phyloP scores from a whole-genome alignment of 768 basidiomycete species.

The Hebeloma cylindrosporum region DNA sequence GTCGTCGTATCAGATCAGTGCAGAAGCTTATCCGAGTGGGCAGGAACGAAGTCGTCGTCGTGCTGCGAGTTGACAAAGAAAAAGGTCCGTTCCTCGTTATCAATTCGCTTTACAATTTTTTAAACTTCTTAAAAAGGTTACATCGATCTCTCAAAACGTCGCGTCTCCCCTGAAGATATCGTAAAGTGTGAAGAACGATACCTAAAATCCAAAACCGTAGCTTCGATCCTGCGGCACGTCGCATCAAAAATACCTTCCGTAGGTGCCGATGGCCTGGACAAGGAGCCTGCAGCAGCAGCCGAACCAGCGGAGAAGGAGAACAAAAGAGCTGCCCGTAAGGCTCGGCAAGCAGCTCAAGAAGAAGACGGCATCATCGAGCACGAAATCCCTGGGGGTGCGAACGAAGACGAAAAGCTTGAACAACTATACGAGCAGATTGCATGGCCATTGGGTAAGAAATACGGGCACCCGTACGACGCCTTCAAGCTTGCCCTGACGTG shows the following conservation, averaged over 20 bases:
- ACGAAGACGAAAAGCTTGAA: slow-evolving; percentile 81
- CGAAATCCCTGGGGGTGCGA: slow-evolving; percentile 41
- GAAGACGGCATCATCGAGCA: slow-evolving; percentile 45
- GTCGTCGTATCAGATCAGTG: slow-evolving; percentile 94
- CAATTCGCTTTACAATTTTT: neutral
- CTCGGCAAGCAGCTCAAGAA: slow-evolving; percentile 42
- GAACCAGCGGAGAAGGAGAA: slow-evolving; percentile 46
- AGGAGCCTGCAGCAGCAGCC: slow-evolving; percentile 5
- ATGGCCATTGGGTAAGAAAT: slow-evolving; percentile 91
- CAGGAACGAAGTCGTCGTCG: slow-evolving; percentile 97
- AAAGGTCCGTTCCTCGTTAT: slow-evolving; percentile 62
- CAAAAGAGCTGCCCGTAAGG: slow-evolving; percentile 45
- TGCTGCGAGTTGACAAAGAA: slow-evolving; percentile 97
- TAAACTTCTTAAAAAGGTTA: slow-evolving; percentile 62
- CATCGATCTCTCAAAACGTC: slow-evolving; percentile 97
- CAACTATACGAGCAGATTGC: slow-evolving; percentile 86
- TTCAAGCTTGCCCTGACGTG: slow-evolving; percentile 97
- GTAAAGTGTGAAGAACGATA: slow-evolving; percentile 98
- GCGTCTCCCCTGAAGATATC: slow-evolving; percentile 97
- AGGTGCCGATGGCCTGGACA: slow-evolving; percentile 32
- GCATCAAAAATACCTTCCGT: slow-evolving; percentile 74
- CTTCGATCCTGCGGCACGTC: slow-evolving; percentile 90
- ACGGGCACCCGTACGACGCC: slow-evolving; percentile 95
- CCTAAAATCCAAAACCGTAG: slow-evolving; percentile 96
- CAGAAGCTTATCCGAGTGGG: slow-evolving; percentile 98